These are phyloP conservation scores for Aspergillus sp. DNA, from an alignment of 2,329 filamentous ascomycete genomes.

Conservation along the genomic window DNA sequence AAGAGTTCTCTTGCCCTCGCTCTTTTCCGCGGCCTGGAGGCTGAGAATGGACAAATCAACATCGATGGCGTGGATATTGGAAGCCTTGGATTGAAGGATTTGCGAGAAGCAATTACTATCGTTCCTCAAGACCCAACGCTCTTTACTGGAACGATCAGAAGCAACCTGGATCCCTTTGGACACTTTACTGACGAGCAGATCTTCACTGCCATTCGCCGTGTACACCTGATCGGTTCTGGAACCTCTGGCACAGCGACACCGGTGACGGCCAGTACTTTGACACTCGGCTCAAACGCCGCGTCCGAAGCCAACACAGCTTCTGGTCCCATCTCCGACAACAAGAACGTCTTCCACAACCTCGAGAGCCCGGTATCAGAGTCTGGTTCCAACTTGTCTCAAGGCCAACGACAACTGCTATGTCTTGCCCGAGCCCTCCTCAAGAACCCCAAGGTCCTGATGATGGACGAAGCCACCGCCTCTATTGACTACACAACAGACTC, in stretches of 20 bases:
- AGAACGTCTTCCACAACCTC: slow-evolving; percentile 90
- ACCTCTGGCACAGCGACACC: slow-evolving; percentile 39
- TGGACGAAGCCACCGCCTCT: slow-evolving; percentile 97
- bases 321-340: slow-evolving; percentile 64
- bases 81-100: slow-evolving; percentile 84
- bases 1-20: slow-evolving; percentile 94
- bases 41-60: slow-evolving; percentile 82
- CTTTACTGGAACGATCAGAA: slow-evolving; percentile 88
- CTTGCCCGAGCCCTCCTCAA: slow-evolving; percentile 91
- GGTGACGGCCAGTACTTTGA: slow-evolving; percentile 28
- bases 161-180: slow-evolving; percentile 89
- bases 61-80: slow-evolving; percentile 92
- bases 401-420: slow-evolving; percentile 91
- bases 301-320: slow-evolving; percentile 23
- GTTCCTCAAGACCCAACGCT: slow-evolving; percentile 93
- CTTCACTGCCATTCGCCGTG: slow-evolving; percentile 79
- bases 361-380: slow-evolving; percentile 83
- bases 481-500: slow-evolving; percentile 95
- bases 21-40: slow-evolving; percentile 89
- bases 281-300: slow-evolving; percentile 15
- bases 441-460: slow-evolving; percentile 87
- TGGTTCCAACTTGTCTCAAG: slow-evolving; percentile 91
- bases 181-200: slow-evolving; percentile 88
- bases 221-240: slow-evolving; percentile 71
- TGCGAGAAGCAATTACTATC: slow-evolving; percentile 93